Percentiles rank a stretch among this genome's conserved stretches.
phyloP scores from a whole-genome alignment of 2,329 filamentous ascomycete genomes.

The Mycogone perniciosa region DNA sequence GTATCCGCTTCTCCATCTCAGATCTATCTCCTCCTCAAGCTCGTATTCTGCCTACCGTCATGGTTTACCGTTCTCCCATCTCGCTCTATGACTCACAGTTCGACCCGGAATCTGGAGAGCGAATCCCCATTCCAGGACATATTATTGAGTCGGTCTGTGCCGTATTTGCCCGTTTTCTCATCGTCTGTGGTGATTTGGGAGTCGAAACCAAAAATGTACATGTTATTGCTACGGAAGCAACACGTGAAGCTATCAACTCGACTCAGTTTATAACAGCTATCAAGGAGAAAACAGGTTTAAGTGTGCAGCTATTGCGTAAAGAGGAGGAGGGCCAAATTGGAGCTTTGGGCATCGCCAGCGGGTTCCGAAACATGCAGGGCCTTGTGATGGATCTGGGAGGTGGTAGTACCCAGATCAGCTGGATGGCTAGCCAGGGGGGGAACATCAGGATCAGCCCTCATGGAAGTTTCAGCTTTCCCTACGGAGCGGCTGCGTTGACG shows the following conservation, averaged over 20 bases:
- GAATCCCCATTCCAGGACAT: slow-evolving; percentile 25
- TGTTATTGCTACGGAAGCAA: slow-evolving; percentile 28
- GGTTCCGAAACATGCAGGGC: slow-evolving; percentile 53
- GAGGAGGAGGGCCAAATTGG: slow-evolving; percentile 61
- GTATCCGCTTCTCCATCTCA: slow-evolving; percentile 63
- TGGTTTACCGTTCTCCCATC: slow-evolving; percentile 26
- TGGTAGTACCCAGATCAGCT: slow-evolving; percentile 63
- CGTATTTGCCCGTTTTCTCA: slow-evolving; percentile 23
- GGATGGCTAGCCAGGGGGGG: slow-evolving; percentile 50
- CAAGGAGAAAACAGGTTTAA: slow-evolving; percentile 50
- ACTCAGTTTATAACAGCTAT: slow-evolving; percentile 33
- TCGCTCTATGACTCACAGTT: slow-evolving; percentile 29
- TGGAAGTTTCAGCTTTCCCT: slow-evolving; percentile 61
- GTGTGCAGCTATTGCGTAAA: slow-evolving; percentile 55
- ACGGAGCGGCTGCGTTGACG: slow-evolving; percentile 61
- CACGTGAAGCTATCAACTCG: slow-evolving; percentile 26
- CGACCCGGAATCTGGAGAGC: slow-evolving; percentile 24
- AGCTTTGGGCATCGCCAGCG: slow-evolving; percentile 60
- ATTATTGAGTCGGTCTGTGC: slow-evolving; percentile 23
- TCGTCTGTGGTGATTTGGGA: slow-evolving; percentile 23
- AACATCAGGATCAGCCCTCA: slow-evolving; percentile 43
- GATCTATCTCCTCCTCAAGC: slow-evolving; percentile 41
- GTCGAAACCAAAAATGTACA: slow-evolving; percentile 22
- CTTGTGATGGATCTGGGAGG: slow-evolving; percentile 68
- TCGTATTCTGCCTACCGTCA: slow-evolving; percentile 50